Evolutionary conservation across 129 eudicot species (phyloP).

Genomic region (Flaveria sonorensis): DNA sequence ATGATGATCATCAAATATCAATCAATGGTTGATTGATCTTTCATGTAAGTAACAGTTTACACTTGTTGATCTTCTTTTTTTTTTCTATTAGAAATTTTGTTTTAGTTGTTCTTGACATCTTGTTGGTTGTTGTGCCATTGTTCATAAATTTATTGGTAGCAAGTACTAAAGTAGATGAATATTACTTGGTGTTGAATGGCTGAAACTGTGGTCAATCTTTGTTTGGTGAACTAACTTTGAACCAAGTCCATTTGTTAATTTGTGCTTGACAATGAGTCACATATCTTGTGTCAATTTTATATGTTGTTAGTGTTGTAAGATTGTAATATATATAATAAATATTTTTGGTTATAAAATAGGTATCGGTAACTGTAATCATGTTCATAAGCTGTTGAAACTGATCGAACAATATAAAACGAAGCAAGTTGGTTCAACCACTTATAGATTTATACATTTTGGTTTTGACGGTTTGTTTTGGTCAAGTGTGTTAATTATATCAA

Average conservation of each 20-base stretch:
- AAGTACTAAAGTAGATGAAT: conserved; percentile 36
- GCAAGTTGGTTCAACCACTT: no score
- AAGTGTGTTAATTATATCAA: no score
- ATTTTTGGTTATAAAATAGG: no score
- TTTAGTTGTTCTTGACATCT: neutral
- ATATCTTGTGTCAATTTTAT: neutral
- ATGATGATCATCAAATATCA: conserved; percentile 17
- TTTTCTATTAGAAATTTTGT: conserved; percentile 1
- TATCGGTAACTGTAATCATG: no score
- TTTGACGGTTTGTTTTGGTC: no score
- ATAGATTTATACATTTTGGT: no score
- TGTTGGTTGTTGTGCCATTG: conserved; percentile 36
- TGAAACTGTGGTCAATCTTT: conserved; percentile 32
- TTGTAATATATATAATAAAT: neutral
- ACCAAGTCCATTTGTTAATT: conserved; percentile 22
- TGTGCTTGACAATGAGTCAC: conserved; percentile 12
- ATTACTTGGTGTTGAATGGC: conserved; percentile 33
- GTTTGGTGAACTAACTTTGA: conserved; percentile 51
- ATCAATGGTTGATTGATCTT: neutral
- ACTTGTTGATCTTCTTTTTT: conserved; percentile 30
- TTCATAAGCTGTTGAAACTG: no score
- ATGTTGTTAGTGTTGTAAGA: neutral
- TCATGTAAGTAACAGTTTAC: conserved; percentile 22
- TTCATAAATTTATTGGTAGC: conserved; percentile 38
- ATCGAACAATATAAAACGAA: no score